Conservation (phyloP, 2,329 filamentous ascomycete genomes). For the Blumeriella jaapii region DNA sequence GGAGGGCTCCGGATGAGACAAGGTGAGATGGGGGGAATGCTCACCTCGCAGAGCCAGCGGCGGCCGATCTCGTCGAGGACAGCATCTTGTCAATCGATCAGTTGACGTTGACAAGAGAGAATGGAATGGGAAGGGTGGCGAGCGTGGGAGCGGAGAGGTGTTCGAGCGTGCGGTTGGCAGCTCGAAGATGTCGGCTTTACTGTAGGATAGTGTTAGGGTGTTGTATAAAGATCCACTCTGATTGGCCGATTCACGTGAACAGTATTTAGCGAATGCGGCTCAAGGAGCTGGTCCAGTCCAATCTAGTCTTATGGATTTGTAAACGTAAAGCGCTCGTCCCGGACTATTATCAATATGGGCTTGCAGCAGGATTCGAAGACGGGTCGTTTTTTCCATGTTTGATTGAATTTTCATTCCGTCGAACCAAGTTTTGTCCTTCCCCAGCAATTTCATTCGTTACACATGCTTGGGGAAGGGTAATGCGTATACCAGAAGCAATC, state of each 20-base stretch:
- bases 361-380: too few relatives aligned
- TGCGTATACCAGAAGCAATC: constrained; percentile 1
- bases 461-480: not conserved
- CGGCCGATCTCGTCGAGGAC: constrained; percentile 31
- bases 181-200: constrained; percentile 9
- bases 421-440: not conserved
- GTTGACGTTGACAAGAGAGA: constrained; percentile 13
- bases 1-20: not conserved
- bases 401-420: not conserved
- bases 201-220: too few relatives aligned
- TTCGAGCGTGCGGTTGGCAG: too few relatives aligned
- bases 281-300: too few relatives aligned
- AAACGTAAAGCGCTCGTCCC: not conserved
- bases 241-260: too few relatives aligned
- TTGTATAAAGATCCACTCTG: constrained; percentile 5
- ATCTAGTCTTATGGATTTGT: too few relatives aligned
- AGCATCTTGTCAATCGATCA: constrained; percentile 29
- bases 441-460: not conserved
- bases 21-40: too few relatives aligned
- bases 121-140: constrained; percentile 16
- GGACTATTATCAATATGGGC: not conserved
- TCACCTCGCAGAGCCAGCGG: constrained; percentile 34
- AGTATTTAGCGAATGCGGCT: too few relatives aligned
- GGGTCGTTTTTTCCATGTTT: too few relatives aligned
- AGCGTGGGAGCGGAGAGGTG: constrained; percentile 13